phyloP scores from a whole-genome alignment of 2,329 filamentous ascomycete species.

The Hypoxylon sp. region DNA sequence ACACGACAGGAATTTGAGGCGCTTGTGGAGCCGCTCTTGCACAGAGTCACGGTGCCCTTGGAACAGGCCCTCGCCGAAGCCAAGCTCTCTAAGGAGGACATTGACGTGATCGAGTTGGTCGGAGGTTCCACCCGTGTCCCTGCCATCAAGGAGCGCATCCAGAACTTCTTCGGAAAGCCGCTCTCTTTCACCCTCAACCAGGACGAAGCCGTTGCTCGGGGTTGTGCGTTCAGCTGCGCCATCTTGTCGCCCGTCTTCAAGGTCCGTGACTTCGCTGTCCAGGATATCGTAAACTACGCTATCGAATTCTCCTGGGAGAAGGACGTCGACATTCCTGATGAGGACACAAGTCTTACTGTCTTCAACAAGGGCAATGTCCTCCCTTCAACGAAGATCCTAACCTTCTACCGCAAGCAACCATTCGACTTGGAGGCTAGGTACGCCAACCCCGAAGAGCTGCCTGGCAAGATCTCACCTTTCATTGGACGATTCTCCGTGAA shows the following conservation, averaged over 20 bases:
- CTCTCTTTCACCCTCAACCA: conserved; percentile 98
- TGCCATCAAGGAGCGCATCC: conserved; percentile 89
- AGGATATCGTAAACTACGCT: conserved; percentile 98
- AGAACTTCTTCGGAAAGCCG: conserved; percentile 90
- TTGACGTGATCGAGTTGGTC: conserved; percentile 93
- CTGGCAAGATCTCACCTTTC: conserved; percentile 92
- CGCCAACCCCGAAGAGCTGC: conserved; percentile 85
- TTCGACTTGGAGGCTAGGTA: conserved; percentile 98
- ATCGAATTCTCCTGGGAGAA: conserved; percentile 99
- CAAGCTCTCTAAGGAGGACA: conserved; percentile 90
- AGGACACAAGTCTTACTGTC: conserved; percentile 96
- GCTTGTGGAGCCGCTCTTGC: conserved; percentile 86
- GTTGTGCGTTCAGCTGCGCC: conserved; percentile 96
- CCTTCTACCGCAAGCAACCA: conserved; percentile 98
- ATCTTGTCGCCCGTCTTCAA: conserved; percentile 98
- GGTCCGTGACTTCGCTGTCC: conserved; percentile 96
- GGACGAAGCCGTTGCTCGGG: conserved; percentile 95
- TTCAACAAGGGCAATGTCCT: conserved; percentile 98
- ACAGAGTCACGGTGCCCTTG: conserved; percentile 79
- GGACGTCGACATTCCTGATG: conserved; percentile 96
- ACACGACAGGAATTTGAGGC: conserved; percentile 96
- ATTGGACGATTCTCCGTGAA: conserved; percentile 99
- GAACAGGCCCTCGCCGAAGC: conserved; percentile 96
- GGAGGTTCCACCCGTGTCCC: conserved; percentile 96
- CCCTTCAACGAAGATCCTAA: conserved; percentile 98